A percentile compares a stretch with the other conserved stretches of the same genome.
Evolutionary conservation across 2,329 filamentous ascomycete species (phyloP).

Genomic region (Sporothrix sp.): DNA sequence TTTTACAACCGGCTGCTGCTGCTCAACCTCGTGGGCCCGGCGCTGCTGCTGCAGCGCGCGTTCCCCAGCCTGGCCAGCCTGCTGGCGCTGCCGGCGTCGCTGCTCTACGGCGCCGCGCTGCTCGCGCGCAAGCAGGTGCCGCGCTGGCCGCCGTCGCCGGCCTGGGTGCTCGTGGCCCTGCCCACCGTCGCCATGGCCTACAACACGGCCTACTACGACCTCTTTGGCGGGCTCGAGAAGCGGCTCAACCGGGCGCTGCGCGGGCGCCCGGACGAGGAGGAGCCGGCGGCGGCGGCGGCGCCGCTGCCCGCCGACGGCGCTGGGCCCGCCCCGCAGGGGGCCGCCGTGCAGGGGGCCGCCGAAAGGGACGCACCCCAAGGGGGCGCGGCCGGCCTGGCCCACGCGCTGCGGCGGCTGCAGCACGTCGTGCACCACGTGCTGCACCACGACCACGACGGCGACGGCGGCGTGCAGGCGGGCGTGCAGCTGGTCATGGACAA

Average conservation of each 20-base stretch:
- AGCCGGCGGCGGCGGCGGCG: constrained; percentile 4
- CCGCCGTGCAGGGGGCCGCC: too few species aligned
- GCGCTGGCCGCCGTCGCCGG: constrained; percentile 44
- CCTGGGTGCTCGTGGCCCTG: constrained; percentile 40
- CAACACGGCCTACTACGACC: constrained; percentile 35
- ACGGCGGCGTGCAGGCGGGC: too few species aligned
- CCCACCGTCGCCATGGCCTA: constrained; percentile 35
- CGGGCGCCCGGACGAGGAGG: constrained; percentile 24
- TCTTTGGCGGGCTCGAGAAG: constrained; percentile 38
- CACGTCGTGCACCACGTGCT: too few species aligned
- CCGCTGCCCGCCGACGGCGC: not conserved
- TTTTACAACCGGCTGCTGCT: constrained; percentile 20
- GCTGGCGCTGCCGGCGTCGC: constrained; percentile 33
- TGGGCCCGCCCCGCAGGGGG: not conserved
- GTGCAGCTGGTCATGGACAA: too few species aligned
- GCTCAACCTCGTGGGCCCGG: constrained; percentile 38
- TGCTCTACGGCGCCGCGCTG: constrained; percentile 37
- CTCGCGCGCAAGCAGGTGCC: constrained; percentile 36
- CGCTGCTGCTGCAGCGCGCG: constrained; percentile 34
- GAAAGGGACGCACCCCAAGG: too few species aligned
- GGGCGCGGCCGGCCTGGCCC: too few species aligned
- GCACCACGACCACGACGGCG: too few species aligned
- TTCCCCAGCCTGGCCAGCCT: constrained; percentile 34
- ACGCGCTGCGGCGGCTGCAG: too few species aligned
- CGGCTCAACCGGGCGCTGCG: constrained; percentile 38